Conservation (phyloP, 805 yeast genomes). For the Starmera quercuum region DNA sequence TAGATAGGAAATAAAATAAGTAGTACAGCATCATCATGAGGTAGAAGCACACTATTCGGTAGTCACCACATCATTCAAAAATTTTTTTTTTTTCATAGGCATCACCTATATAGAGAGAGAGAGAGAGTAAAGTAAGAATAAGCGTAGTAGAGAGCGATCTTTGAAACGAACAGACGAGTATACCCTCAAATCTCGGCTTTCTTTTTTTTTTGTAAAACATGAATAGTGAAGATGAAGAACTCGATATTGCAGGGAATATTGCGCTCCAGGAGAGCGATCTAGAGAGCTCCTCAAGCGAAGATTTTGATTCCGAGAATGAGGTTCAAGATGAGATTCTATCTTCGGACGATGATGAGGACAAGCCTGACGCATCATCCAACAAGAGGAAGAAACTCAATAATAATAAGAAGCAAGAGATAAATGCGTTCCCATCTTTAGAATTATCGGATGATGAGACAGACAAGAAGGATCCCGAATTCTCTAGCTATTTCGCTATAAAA, state of each 20-base stretch:
- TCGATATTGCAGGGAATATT: conserved; percentile 57
- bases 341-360: conserved; percentile 40
- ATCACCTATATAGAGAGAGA: too few relatives aligned
- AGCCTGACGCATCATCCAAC: conserved; percentile 17
- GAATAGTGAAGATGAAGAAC: conserved; percentile 32
- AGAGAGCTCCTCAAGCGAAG: conserved; percentile 22
- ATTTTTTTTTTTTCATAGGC: too few relatives aligned
- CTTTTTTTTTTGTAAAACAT: too few relatives aligned
- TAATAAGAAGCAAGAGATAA: conserved; percentile 5
- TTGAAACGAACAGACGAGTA: too few relatives aligned
- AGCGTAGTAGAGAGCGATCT: too few relatives aligned
- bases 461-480: conserved; percentile 34
- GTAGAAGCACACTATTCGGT: too few relatives aligned
- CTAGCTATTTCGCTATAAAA: conserved; percentile 34
- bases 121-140: too few relatives aligned
- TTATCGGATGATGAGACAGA: conserved; percentile 41
- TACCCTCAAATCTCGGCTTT: too few relatives aligned
- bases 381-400: conserved; percentile 15
- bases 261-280: conserved; percentile 38
- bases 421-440: conserved; percentile 42
- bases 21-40: too few relatives aligned
- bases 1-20: too few relatives aligned
- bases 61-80: too few relatives aligned
- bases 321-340: conserved; percentile 47
- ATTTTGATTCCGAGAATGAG: conserved; percentile 23